Evolutionary conservation across 2,329 filamentous ascomycete genomes (phyloP).

Genomic region (Fusarium decemcellulare): DNA sequence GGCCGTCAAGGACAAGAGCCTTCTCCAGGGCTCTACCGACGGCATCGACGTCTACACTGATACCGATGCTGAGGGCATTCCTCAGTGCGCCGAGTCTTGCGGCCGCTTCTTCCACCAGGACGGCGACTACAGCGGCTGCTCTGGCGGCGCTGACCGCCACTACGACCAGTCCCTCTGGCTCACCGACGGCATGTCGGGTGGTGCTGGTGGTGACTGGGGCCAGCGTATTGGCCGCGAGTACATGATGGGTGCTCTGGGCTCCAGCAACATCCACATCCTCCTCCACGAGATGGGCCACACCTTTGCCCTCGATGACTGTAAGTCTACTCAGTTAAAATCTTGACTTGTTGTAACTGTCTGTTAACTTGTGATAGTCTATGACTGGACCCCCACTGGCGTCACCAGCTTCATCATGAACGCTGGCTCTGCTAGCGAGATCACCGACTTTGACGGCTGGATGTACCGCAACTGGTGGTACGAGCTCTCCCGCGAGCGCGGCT

Average conservation of each 20-base stretch:
- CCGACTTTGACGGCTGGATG: slow-evolving; percentile 66
- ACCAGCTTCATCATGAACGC: slow-evolving; percentile 62
- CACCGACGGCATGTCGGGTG: slow-evolving; percentile 60
- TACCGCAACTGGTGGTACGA: slow-evolving; percentile 61
- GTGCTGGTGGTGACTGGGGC: slow-evolving; percentile 64
- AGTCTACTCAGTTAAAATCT: slow-evolving; percentile 2
- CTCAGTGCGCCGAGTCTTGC: slow-evolving; percentile 57
- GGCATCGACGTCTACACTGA: slow-evolving; percentile 59
- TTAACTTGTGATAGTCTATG: slow-evolving; percentile 41
- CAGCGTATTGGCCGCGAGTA: slow-evolving; percentile 60
- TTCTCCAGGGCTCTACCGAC: slow-evolving; percentile 55
- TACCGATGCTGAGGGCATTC: slow-evolving; percentile 55
- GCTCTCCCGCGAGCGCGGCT: slow-evolving; percentile 49
- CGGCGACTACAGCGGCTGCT: slow-evolving; percentile 57
- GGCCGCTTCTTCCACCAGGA: slow-evolving; percentile 62
- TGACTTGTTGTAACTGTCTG: background rate
- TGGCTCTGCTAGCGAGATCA: slow-evolving; percentile 57
- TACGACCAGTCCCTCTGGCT: slow-evolving; percentile 64
- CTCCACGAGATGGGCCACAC: slow-evolving; percentile 63
- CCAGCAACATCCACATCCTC: slow-evolving; percentile 59
- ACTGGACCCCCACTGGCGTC: slow-evolving; percentile 60
- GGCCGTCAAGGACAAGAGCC: slow-evolving; percentile 55
- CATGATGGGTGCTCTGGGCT: slow-evolving; percentile 55
- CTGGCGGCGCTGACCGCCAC: slow-evolving; percentile 52
- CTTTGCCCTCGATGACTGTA: slow-evolving; percentile 58